Conservation (phyloP, 2,329 filamentous ascomycete genomes). For the Metarhizium anisopliae region DNA sequence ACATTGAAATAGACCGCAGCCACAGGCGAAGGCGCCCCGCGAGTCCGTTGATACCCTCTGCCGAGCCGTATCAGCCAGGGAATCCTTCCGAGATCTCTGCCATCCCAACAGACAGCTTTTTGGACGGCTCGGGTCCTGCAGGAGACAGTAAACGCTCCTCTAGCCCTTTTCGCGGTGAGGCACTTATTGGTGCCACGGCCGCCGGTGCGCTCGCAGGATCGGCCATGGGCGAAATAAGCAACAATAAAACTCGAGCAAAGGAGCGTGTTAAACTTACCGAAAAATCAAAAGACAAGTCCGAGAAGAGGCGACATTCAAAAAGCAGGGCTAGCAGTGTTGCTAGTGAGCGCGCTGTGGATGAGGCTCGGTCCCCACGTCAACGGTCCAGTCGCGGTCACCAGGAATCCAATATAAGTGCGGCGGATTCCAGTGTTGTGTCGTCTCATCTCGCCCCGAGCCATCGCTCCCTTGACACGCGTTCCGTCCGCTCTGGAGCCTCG, state of each 20-base stretch:
- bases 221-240: constrained; percentile 32
- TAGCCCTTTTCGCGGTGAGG: constrained; percentile 32
- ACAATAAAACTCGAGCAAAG: constrained; percentile 35
- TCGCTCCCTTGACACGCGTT: constrained; percentile 46
- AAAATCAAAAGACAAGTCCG: constrained; percentile 36
- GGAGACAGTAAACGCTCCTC: constrained; percentile 30
- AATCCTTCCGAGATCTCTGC: constrained; percentile 80
- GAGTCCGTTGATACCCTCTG: constrained; percentile 57
- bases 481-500: constrained; percentile 40
- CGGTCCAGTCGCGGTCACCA: constrained; percentile 42
- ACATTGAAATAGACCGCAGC: constrained; percentile 74
- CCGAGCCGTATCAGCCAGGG: constrained; percentile 51
- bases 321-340: constrained; percentile 39
- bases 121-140: constrained; percentile 46
- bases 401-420: constrained; percentile 43
- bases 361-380: constrained; percentile 36
- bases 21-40: constrained; percentile 51
- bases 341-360: constrained; percentile 38
- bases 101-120: constrained; percentile 53
- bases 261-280: constrained; percentile 32
- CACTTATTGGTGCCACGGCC: constrained; percentile 28
- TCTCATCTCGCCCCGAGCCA: constrained; percentile 45
- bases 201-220: constrained; percentile 25
- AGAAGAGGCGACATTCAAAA: constrained; percentile 39
- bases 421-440: constrained; percentile 46